phyloP scores from a whole-genome alignment of 2,329 filamentous ascomycete species.

The Paracoccidioides brasiliensis region DNA sequence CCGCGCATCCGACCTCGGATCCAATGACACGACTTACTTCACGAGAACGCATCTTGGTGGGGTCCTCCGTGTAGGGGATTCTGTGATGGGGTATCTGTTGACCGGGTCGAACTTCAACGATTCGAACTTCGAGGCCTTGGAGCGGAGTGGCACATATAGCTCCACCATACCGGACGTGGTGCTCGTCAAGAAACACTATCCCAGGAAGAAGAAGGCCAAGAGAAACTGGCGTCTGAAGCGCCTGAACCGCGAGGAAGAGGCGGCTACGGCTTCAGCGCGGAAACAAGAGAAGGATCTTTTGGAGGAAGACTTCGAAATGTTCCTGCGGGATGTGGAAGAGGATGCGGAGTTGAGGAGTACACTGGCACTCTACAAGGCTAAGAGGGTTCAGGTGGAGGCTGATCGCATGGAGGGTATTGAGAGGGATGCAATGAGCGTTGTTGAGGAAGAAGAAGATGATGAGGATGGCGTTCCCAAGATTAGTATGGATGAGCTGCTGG shows the following conservation, averaged over 20 bases:
- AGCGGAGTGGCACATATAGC: conserved; percentile 61
- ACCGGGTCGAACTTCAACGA: conserved; percentile 90
- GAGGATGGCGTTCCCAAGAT: conserved; percentile 58
- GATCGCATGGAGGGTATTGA: conserved; percentile 36
- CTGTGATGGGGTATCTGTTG: conserved; percentile 86
- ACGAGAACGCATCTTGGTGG: conserved; percentile 79
- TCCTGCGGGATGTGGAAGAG: conserved; percentile 92
- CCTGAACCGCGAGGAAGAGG: conserved; percentile 79
- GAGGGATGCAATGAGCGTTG: conserved; percentile 20
- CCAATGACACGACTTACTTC: conserved; percentile 79
- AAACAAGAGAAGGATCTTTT: conserved; percentile 63
- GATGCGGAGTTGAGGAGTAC: conserved; percentile 77
- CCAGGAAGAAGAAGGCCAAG: conserved; percentile 69
- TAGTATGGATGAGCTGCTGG: conserved; percentile 68
- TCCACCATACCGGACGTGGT: conserved; percentile 81
- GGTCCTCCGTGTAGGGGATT: conserved; percentile 77
- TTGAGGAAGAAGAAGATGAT: conserved; percentile 47
- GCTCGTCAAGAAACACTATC: conserved; percentile 94
- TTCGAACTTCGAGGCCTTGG: conserved; percentile 66
- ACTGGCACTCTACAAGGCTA: conserved; percentile 69
- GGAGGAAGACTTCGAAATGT: conserved; percentile 92
- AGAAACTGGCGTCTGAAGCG: conserved; percentile 93
- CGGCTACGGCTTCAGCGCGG: conserved; percentile 26
- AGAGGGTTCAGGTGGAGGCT: conserved; percentile 39
- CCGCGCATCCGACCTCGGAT: conserved; percentile 70